Conservation (phyloP, 768 basidiomycete species). For the Psilocybe cyanescens region DNA sequence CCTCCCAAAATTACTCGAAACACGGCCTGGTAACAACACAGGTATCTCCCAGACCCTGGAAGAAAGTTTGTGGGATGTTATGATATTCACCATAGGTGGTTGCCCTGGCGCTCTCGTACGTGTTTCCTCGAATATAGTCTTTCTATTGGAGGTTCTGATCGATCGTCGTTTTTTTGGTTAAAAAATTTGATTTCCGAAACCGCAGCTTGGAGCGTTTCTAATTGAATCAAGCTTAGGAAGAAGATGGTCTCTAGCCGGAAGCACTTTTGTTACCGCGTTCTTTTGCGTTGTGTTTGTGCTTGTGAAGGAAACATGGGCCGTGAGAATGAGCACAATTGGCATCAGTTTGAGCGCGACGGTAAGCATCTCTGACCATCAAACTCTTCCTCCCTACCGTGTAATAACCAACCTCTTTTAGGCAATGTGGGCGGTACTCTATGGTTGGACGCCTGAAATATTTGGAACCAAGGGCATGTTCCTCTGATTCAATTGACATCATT, state of each 20-base stretch:
- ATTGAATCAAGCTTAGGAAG: conserved; percentile 74
- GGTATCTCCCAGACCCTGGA: conserved; percentile 49
- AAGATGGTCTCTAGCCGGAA: conserved; percentile 71
- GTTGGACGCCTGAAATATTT: conserved; percentile 91
- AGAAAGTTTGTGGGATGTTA: conserved; percentile 82
- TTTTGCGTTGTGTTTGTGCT: conserved; percentile 74
- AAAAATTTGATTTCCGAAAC: background rate
- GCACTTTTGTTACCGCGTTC: conserved; percentile 75
- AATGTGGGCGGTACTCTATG: conserved; percentile 90
- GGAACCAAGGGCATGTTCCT: conserved; percentile 64
- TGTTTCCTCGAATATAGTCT: conserved; percentile 19
- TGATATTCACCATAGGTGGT: conserved; percentile 83
- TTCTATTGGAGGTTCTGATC: background rate
- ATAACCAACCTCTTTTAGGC: conserved; percentile 40
- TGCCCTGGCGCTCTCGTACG: conserved; percentile 84
- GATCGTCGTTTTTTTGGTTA: background rate
- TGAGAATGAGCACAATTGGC: conserved; percentile 72
- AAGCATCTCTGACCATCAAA: conserved; percentile 14
- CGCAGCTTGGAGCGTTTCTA: conserved; percentile 85
- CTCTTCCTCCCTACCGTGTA: background rate
- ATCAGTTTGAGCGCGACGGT: conserved; percentile 80
- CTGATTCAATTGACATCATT: background rate
- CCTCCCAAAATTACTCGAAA: conserved; percentile 85
- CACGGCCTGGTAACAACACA: conserved; percentile 32
- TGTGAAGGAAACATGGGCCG: conserved; percentile 58